phyloP scores from a whole-genome alignment of 495 filamentous ascomycete genomes.

The Tuber indicum region DNA sequence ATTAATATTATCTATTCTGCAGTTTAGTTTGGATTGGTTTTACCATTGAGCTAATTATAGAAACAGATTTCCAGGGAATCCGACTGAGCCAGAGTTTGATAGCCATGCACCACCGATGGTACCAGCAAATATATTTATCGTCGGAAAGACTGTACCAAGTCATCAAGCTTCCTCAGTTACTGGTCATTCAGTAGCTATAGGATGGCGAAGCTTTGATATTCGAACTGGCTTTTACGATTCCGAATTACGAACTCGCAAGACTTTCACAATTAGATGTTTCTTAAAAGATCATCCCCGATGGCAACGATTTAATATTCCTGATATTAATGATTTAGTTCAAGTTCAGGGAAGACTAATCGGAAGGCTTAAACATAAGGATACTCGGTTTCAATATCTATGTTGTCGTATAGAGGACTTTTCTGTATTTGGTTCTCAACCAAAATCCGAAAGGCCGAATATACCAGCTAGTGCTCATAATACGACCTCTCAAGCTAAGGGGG shows the following conservation, averaged over 20 bases:
- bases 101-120: not conserved
- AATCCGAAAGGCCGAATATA: too few relatives aligned
- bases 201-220: not conserved
- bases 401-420: too few relatives aligned
- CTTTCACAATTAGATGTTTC: conserved; percentile 1
- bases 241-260: not conserved
- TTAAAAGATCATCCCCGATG: not conserved
- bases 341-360: not conserved
- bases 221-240: not conserved
- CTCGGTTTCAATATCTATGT: not conserved
- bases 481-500: too few relatives aligned
- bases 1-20: too few relatives aligned
- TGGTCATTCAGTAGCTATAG: not conserved
- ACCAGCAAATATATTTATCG: not conserved
- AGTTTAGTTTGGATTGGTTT: too few relatives aligned
- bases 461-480: too few relatives aligned
- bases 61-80: not conserved
- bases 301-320: not conserved
- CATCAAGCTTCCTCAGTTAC: not conserved
- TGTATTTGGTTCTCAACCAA: too few relatives aligned
- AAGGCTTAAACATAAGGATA: not conserved
- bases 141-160: not conserved
- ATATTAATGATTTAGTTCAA: not conserved
- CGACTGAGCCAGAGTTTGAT: not conserved
- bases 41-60: not conserved